Base-by-base conservation (phyloP, 345 rosid genomes). In the Camelina laxa region DNA sequence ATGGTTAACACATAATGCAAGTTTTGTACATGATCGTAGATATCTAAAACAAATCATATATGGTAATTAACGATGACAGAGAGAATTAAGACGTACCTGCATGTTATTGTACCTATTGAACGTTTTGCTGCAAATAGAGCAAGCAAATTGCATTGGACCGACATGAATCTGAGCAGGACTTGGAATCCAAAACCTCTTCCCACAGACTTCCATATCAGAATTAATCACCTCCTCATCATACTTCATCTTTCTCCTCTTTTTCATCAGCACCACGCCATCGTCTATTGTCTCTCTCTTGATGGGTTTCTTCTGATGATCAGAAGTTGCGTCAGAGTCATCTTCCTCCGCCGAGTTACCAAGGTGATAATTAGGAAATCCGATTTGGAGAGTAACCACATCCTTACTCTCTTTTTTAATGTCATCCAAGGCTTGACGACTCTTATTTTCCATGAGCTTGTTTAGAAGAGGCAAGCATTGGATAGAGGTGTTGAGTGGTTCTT, bases 61-160 rank as follows among this genome's bases (percentile, higher is more conserved):
- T 69, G 16, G 2, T 33, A 33, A 33, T 33, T 17, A 47, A 24
- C 45, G 44, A 68, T 74, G 44, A 19, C 38, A 16, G 21, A 62
- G 55, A 17, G 51, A 58, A 55, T 15, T 45, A 69, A 17, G 44
- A 57, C 48, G 44, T 74, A 92, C 99, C 98, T 95, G 98, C 99
- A 95, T 95, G 91, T 95, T 95, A 79, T 95, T 95, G 90, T 92
- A 95, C 80, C 99, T 85, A 82, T 95, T 95, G 91, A 95, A 95
- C 81, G 98, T 87, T 84, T 95, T 95, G 88, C 82, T 85, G 84
- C 99, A 95, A 79, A 95, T 93, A 49, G 97, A 93, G 65, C 99
- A 95, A 36, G 99, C 90, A 78, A 95, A 95, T 80, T 92, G 99
- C 20, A 93, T 90, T 38, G 98, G 99, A 59, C 99, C 99, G 79